A percentile compares a stretch with the other conserved stretches of the same genome.
phyloP scores from a whole-genome alignment of 306 rosid genomes.

The Vigna unguiculata region DNA sequence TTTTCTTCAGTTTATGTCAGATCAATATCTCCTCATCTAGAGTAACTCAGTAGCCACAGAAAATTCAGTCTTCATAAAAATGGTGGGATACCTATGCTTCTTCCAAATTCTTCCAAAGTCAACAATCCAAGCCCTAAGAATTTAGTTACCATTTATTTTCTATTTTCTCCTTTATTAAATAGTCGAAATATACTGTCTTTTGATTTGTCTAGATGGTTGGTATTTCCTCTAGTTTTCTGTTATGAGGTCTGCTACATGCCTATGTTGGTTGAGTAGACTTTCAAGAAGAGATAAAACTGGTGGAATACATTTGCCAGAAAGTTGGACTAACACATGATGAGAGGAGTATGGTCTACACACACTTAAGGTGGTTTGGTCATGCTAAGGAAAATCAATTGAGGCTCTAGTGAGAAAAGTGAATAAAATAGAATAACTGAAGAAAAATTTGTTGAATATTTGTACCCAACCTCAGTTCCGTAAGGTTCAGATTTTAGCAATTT shows the following conservation, averaged over 20 bases:
- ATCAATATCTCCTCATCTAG: background rate
- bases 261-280: background rate
- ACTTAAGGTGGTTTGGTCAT: slow-evolving; percentile 3
- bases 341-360: background rate
- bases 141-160: background rate
- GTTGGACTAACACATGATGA: background rate
- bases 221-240: background rate
- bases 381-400: background rate
- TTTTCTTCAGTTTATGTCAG: background rate
- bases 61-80: background rate
- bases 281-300: background rate
- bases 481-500: background rate
- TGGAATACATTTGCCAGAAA: background rate
- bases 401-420: background rate
- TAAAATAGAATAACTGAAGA: background rate
- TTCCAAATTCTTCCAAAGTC: background rate
- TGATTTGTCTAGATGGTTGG: background rate
- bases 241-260: background rate
- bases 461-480: background rate
- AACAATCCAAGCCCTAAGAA: background rate
- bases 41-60: background rate
- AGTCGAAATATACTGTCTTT: background rate
- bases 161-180: background rate
- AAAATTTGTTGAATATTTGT: background rate
- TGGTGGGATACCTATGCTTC: slow-evolving; percentile 7